phyloP scores from a whole-genome alignment of 2,329 filamentous ascomycete genomes.

The Claviceps citrina region DNA sequence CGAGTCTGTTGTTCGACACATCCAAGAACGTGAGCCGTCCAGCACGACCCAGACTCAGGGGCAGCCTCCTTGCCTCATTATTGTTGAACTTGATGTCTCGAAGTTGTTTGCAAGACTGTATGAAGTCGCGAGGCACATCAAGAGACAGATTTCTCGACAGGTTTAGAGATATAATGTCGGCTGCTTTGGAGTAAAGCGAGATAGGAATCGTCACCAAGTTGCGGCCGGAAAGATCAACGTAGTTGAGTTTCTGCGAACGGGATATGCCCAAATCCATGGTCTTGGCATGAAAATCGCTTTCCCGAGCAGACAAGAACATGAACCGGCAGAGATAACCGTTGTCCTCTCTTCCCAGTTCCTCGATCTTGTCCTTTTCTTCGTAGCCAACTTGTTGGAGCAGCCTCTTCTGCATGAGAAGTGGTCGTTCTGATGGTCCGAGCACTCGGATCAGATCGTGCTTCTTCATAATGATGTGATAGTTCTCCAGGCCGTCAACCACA shows the following conservation, averaged over 20 bases:
- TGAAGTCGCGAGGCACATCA: conserved; percentile 89
- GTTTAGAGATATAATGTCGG: conserved; percentile 89
- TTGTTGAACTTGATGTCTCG: conserved; percentile 92
- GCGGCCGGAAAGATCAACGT: conserved; percentile 78
- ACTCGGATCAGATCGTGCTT: conserved; percentile 84
- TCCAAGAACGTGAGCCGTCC: conserved; percentile 75
- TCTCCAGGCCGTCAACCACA: conserved; percentile 74
- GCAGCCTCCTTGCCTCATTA: conserved; percentile 79
- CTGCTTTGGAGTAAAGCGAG: conserved; percentile 75
- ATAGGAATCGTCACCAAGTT: conserved; percentile 94
- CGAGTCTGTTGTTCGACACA: conserved; percentile 84
- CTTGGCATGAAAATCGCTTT: conserved; percentile 59
- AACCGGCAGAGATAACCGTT: conserved; percentile 95
- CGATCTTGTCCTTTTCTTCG: conserved; percentile 67
- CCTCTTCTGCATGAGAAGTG: conserved; percentile 79
- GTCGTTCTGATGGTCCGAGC: conserved; percentile 61
- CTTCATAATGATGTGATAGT: conserved; percentile 89
- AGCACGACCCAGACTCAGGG: conserved; percentile 69
- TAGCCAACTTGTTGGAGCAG: conserved; percentile 88
- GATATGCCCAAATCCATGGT: conserved; percentile 64
- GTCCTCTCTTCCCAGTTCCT: conserved; percentile 89
- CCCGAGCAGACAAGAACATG: conserved; percentile 79
- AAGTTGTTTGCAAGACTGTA: conserved; percentile 79
- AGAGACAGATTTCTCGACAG: conserved; percentile 83
- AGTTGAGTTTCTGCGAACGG: conserved; percentile 79